Conservation (phyloP, 2,329 filamentous ascomycete genomes). For the Exophiala aquamarina region DNA sequence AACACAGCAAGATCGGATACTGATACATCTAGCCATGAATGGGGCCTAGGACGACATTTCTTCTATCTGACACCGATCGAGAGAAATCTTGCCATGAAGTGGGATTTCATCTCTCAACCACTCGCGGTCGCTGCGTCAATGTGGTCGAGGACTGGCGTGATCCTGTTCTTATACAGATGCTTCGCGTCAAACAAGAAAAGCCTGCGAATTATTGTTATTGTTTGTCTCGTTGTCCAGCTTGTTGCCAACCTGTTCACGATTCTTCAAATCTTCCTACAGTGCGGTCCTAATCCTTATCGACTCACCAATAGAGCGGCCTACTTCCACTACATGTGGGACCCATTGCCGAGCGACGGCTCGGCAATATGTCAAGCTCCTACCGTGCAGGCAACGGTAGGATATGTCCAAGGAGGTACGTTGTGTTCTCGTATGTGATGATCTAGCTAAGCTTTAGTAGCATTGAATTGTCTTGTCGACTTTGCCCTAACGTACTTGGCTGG, state of each 20-base stretch:
- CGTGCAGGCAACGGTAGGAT: slow-evolving; percentile 38
- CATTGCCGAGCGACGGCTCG: slow-evolving; percentile 35
- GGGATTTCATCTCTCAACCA: slow-evolving; percentile 31
- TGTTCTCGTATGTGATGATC: neutral
- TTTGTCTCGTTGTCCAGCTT: slow-evolving; percentile 35
- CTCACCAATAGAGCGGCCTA: slow-evolving; percentile 32
- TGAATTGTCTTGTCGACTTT: slow-evolving; percentile 31
- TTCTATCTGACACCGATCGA: slow-evolving; percentile 32
- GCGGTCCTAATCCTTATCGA: slow-evolving; percentile 35
- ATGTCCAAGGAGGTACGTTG: slow-evolving; percentile 36
- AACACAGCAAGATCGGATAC: neutral
- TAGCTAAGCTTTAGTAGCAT: neutral
- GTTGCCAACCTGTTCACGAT: slow-evolving; percentile 35
- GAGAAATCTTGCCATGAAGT: slow-evolving; percentile 32
- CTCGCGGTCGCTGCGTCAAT: slow-evolving; percentile 35
- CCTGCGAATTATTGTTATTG: slow-evolving; percentile 33
- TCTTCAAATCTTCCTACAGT: slow-evolving; percentile 37
- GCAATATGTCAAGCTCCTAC: slow-evolving; percentile 35
- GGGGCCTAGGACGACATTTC: slow-evolving; percentile 36
- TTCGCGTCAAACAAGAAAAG: slow-evolving; percentile 34
- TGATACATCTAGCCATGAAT: slow-evolving; percentile 26
- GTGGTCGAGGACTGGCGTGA: slow-evolving; percentile 38
- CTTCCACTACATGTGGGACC: slow-evolving; percentile 42
- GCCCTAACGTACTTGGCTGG: slow-evolving; percentile 34
- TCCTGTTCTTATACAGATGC: slow-evolving; percentile 38